These are phyloP conservation scores for Pulveroboletus sp. DNA, from an alignment of 768 basidiomycete genomes.

Conservation along the genomic window DNA sequence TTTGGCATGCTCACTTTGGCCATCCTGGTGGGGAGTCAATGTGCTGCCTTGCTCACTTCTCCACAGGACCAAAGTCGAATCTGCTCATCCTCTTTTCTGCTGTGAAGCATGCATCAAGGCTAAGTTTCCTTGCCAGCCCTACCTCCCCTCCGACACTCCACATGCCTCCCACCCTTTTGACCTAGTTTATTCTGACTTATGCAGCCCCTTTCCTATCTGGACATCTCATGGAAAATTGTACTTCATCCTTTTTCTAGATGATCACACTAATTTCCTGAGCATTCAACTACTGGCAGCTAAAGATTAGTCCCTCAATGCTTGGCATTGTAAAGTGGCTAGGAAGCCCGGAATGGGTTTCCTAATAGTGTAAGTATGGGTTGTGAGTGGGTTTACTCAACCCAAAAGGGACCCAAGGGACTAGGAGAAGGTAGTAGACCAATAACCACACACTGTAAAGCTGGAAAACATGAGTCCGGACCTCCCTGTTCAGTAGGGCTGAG, in stretches of 20 bases:
- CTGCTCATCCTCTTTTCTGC: not conserved
- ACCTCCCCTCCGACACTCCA: not conserved
- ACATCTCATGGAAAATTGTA: constrained; percentile 15
- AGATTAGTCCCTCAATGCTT: not conserved
- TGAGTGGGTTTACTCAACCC: too few species aligned
- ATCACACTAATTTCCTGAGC: not conserved
- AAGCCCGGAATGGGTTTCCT: too few species aligned
- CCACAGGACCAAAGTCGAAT: not conserved
- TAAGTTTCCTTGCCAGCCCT: constrained; percentile 1
- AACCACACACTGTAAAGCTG: too few species aligned
- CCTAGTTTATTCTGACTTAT: constrained; percentile 25
- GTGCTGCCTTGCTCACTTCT: fast-evolving
- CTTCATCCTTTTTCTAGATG: constrained; percentile 18
- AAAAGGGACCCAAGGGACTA: too few species aligned
- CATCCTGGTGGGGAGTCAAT: not conserved
- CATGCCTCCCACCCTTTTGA: constrained; percentile 10
- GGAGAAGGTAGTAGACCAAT: too few species aligned
- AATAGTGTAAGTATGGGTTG: too few species aligned
- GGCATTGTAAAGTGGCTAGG: too few species aligned
- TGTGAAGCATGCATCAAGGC: constrained; percentile 3
- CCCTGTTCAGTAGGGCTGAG: too few species aligned
- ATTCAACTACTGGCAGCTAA: not conserved
- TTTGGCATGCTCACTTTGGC: not conserved
- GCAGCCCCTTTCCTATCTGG: constrained; percentile 20
- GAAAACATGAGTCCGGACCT: too few species aligned